Conservation (phyloP, 805 yeast genomes). For the Saccharomycopsis olivae region DNA sequence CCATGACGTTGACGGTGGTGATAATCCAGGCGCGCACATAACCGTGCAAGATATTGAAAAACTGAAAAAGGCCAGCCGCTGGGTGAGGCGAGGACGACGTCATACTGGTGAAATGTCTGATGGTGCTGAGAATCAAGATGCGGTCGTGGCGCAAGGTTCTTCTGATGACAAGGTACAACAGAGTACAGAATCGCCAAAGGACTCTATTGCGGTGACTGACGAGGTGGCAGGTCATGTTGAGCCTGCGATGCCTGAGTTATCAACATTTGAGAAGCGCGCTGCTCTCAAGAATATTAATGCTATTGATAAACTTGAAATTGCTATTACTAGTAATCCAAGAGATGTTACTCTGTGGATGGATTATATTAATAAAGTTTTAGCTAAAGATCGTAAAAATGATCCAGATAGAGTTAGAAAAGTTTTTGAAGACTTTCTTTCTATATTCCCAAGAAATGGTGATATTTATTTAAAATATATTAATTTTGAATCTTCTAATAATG, state of each 20-base stretch:
- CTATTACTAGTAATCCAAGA: slow-evolving; percentile 38
- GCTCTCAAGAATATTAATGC: slow-evolving; percentile 16
- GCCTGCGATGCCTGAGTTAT: neutral
- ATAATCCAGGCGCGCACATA: no score
- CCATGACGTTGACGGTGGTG: no score
- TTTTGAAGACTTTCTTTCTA: slow-evolving; percentile 48
- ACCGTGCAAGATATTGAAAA: no score
- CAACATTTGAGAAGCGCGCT: neutral
- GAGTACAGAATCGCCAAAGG: no score
- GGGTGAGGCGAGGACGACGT: no score
- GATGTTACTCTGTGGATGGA: slow-evolving; percentile 48
- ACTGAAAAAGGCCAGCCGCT: no score
- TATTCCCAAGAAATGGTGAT: slow-evolving; percentile 58
- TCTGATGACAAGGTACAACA: no score
- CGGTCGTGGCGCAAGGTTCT: no score
- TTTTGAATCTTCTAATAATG: slow-evolving; percentile 52
- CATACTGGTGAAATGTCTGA: no score
- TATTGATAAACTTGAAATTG: slow-evolving; percentile 50
- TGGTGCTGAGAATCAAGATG: no score
- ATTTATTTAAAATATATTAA: slow-evolving; percentile 71
- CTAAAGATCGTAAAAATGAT: slow-evolving; percentile 33
- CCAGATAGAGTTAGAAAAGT: slow-evolving; percentile 47
- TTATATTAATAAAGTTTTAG: slow-evolving; percentile 37
- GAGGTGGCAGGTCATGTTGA: no score
- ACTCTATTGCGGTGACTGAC: no score